These are phyloP conservation scores for Dendrobium officinale DNA, from an alignment of 106 monocot genomes.

Conservation along the genomic window DNA sequence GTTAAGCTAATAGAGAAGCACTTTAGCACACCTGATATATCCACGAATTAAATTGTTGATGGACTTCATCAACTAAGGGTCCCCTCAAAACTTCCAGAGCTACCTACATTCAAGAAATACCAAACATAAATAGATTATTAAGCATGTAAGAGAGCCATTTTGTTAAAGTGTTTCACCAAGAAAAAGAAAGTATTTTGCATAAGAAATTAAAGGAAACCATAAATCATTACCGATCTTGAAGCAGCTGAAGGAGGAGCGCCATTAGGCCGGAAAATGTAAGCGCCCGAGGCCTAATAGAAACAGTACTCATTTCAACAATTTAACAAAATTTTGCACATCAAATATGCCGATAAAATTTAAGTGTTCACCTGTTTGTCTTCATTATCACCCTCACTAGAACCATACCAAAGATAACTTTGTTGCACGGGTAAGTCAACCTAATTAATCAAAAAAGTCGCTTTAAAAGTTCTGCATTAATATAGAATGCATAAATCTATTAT, in stretches of 20 bases:
- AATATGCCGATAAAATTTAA: not conserved
- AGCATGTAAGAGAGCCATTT: not conserved
- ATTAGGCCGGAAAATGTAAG: constrained; percentile 81
- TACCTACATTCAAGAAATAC: constrained; percentile 18
- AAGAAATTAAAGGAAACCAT: not conserved
- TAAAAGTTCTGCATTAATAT: not conserved
- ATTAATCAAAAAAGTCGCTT: not conserved
- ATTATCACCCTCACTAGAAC: constrained; percentile 42
- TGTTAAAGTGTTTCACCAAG: not conserved
- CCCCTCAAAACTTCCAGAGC: constrained; percentile 37
- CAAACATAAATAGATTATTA: not conserved
- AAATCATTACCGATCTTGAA: constrained; percentile 43
- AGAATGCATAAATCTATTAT: not conserved
- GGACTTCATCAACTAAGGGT: constrained; percentile 50
- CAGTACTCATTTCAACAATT: not conserved
- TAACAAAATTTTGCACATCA: not conserved
- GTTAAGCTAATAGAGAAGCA: not conserved
- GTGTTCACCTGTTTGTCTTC: constrained; percentile 42
- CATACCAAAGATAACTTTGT: constrained; percentile 78
- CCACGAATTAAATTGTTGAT: constrained; percentile 56
- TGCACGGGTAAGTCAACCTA: constrained; percentile 65
- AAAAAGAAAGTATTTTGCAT: not conserved
- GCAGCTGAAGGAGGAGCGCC: constrained; percentile 38
- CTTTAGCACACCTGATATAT: constrained; percentile 30
- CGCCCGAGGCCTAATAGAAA: constrained; percentile 59